Evolutionary conservation across 225 moss, liverwort and hornwort genomes (phyloP).

Genomic region (Polytrichum formosum): DNA sequence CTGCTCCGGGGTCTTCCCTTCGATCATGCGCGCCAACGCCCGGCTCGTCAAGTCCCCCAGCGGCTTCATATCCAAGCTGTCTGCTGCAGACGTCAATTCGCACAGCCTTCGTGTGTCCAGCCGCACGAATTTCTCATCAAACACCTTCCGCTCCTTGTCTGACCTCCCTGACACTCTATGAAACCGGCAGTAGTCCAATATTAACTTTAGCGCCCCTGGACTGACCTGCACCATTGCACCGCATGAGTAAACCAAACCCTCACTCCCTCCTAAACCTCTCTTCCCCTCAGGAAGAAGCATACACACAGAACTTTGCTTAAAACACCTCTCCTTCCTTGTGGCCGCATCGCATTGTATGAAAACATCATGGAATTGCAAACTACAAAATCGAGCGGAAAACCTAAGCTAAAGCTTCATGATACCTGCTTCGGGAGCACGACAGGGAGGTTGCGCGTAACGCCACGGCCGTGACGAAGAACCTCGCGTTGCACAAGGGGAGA

Average conservation of each 20-base stretch:
- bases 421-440: constrained; percentile 55
- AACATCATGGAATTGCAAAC: no score
- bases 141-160: constrained; percentile 92
- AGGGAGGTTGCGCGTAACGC: constrained; percentile 46
- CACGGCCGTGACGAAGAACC: constrained; percentile 51
- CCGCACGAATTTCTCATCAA: constrained; percentile 87
- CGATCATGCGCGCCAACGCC: constrained; percentile 86
- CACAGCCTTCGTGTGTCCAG: constrained; percentile 83
- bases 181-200: constrained; percentile 87
- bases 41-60: constrained; percentile 78
- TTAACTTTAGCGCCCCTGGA: constrained; percentile 75
- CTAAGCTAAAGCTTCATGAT: no score
- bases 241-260: not conserved
- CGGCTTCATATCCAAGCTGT: constrained; percentile 86
- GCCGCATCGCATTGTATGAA: no score
- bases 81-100: constrained; percentile 82
- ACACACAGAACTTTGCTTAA: no score
- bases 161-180: constrained; percentile 84
- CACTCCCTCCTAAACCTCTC: not conserved
- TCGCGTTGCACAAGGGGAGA: constrained; percentile 60
- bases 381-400: no score
- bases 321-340: no score
- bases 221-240: constrained; percentile 50
- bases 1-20: constrained; percentile 90
- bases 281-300: not conserved